phyloP scores from a whole-genome alignment of 2,329 filamentous ascomycete genomes.

The Aspergillus ustus region DNA sequence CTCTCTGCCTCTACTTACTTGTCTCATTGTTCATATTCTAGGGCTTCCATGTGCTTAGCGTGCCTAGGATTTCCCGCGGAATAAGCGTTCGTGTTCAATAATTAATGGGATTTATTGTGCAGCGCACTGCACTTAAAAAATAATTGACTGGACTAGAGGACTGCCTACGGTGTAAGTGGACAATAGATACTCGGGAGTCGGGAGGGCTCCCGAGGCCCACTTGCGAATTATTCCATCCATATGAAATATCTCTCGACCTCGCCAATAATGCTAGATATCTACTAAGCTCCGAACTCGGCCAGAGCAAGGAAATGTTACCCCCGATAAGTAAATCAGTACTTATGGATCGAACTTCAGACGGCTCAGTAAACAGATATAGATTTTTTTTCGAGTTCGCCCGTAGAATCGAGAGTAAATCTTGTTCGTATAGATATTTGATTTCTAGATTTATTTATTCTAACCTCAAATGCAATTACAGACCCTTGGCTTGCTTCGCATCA shows the following conservation, averaged over 20 bases:
- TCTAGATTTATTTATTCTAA: background rate
- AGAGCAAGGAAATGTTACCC: background rate
- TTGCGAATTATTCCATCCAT: background rate
- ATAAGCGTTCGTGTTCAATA: background rate
- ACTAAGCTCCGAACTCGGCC: background rate
- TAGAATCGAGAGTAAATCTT: background rate
- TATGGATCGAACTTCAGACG: background rate
- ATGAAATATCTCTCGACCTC: too few species aligned
- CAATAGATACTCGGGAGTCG: background rate
- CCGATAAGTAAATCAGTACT: background rate
- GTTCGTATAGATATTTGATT: background rate
- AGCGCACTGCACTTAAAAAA: background rate
- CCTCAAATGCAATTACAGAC: slow-evolving; percentile 32
- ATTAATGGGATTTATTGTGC: background rate
- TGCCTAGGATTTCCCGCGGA: background rate
- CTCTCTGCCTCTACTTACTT: background rate
- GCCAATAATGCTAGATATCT: background rate
- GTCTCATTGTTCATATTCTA: background rate
- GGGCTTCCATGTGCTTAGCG: background rate
- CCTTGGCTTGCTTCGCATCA: slow-evolving; percentile 71
- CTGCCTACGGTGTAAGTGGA: background rate
- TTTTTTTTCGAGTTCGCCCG: background rate
- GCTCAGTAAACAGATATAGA: background rate
- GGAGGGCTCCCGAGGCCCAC: background rate
- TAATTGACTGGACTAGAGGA: background rate